phyloP scores from a whole-genome alignment of 108 stramenopile species.

The Skeletonema tropicum region DNA sequence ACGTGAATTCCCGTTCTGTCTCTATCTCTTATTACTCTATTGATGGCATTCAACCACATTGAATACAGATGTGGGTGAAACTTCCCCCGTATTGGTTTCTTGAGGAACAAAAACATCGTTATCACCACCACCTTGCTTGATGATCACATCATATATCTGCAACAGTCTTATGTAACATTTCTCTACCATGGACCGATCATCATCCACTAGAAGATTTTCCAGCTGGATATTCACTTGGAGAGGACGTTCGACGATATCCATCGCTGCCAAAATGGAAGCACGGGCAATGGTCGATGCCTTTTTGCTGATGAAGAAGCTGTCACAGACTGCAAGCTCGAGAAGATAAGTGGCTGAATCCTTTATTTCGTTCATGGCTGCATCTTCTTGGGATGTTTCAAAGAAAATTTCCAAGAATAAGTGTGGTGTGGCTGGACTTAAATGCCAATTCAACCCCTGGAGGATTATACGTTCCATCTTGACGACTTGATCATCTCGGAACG shows the following conservation, averaged over 20 bases:
- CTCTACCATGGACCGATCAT: background rate
- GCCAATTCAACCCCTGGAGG: slow-evolving; percentile 1
- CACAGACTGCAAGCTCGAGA: background rate
- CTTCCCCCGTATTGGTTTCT: background rate
- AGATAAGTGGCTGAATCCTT: background rate
- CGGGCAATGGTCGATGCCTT: background rate
- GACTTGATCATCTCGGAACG: background rate
- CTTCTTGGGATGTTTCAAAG: background rate
- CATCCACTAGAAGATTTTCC: background rate
- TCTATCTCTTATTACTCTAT: background rate
- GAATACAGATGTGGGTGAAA: background rate
- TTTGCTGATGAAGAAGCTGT: background rate
- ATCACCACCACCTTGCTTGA: background rate
- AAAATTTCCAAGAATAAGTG: background rate
- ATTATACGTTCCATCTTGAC: slow-evolving; percentile 2
- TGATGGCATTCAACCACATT: background rate
- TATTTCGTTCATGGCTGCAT: background rate
- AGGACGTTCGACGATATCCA: background rate
- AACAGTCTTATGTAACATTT: background rate
- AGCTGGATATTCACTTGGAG: background rate
- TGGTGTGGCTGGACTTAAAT: background rate
- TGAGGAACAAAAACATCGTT: background rate
- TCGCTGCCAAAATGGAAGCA: background rate
- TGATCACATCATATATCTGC: background rate
- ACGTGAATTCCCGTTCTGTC: background rate